Evolutionary conservation across 495 filamentous ascomycete species (phyloP).

Genomic region (Penicillium paradoxum): DNA sequence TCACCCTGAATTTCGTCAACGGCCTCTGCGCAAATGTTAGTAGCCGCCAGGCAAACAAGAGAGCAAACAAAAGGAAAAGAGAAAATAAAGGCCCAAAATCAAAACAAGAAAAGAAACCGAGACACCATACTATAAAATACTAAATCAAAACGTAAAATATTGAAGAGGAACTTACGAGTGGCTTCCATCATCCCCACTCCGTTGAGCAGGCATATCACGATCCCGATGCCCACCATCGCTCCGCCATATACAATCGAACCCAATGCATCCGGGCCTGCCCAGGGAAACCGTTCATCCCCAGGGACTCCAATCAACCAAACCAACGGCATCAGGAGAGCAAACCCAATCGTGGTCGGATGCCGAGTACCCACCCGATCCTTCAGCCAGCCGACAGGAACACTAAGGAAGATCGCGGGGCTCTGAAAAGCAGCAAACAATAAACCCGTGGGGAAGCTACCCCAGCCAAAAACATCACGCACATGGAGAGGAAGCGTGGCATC

Average conservation of each 20-base stretch:
- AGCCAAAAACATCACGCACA: constrained; percentile 16
- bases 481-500: constrained; percentile 29
- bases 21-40: constrained; percentile 5
- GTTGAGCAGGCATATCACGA: constrained; percentile 14
- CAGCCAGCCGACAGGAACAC: constrained; percentile 23
- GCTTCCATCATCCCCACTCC: constrained; percentile 25
- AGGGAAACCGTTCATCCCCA: constrained; percentile 19
- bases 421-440: constrained; percentile 22
- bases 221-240: constrained; percentile 6
- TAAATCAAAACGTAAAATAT: no score
- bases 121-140: no score
- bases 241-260: constrained; percentile 14
- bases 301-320: constrained; percentile 21
- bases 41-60: no score
- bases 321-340: constrained; percentile 13
- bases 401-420: constrained; percentile 19
- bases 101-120: no score
- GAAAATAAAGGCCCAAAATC: no score
- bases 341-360: constrained; percentile 16
- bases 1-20: constrained; percentile 19
- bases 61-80: no score
- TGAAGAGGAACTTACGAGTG: constrained; percentile 13
- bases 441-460: constrained; percentile 16
- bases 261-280: constrained; percentile 3
- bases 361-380: constrained; percentile 23